Percentiles rank a stretch among this genome's conserved stretches.
Conservation (phyloP, 441 rosid genomes). For the Aquilaria agallochum region DNA sequence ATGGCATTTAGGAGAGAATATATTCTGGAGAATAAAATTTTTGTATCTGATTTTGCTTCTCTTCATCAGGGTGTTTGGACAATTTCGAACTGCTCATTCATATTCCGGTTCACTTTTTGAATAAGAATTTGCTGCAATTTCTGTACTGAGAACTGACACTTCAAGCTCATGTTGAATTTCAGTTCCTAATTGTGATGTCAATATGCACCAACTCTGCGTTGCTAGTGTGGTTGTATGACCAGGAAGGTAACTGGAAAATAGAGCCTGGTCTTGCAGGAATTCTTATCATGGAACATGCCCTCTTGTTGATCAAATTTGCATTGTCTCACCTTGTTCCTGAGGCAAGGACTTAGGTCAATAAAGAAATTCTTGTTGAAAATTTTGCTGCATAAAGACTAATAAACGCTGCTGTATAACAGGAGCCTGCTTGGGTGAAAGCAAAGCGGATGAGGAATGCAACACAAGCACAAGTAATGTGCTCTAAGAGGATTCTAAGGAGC, state of each 20-base stretch:
- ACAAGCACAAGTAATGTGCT: slow-evolving; percentile 71
- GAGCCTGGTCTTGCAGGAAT: slow-evolving; percentile 91
- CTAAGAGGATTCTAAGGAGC: slow-evolving; percentile 67
- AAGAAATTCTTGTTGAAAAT: not conserved
- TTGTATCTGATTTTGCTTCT: not conserved
- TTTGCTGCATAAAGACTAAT: not conserved
- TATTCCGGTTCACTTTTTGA: not conserved
- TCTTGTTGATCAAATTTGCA: slow-evolving; percentile 74
- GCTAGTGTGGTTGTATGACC: slow-evolving; percentile 81
- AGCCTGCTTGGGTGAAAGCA: slow-evolving; percentile 94
- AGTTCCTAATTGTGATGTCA: slow-evolving; percentile 87
- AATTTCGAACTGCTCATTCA: not conserved
- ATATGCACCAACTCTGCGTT: slow-evolving; percentile 94
- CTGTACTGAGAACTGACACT: slow-evolving; percentile 1
- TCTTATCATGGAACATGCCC: slow-evolving; percentile 75
- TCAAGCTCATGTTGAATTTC: slow-evolving; percentile 14
- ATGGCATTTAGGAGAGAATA: too few species aligned
- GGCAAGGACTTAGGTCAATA: slow-evolving; percentile 22
- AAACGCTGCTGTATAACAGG: slow-evolving; percentile 29
- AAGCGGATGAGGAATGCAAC: slow-evolving; percentile 62
- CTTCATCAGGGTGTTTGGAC: not conserved
- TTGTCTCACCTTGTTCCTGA: slow-evolving; percentile 83
- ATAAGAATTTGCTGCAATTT: not conserved
- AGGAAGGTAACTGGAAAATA: slow-evolving; percentile 87
- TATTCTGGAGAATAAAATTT: too few species aligned